phyloP scores from a whole-genome alignment of 176 grass and related monocot species.

The Echinochloa phyllopogon region DNA sequence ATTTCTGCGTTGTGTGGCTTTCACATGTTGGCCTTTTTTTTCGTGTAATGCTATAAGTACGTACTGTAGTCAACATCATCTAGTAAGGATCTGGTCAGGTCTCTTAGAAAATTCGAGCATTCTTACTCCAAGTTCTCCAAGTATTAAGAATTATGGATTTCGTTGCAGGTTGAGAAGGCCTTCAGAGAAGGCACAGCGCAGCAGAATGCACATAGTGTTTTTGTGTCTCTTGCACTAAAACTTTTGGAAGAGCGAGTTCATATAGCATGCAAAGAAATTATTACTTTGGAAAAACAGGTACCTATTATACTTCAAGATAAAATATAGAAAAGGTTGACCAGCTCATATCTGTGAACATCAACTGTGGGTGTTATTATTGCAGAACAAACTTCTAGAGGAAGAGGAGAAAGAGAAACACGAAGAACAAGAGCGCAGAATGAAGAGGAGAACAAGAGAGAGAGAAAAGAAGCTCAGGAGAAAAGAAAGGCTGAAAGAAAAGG shows the following conservation, averaged over 20 bases:
- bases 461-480: constrained; percentile 96
- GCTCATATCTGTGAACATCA: constrained; percentile 29
- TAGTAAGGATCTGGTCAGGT: neutral
- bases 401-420: constrained; percentile 94
- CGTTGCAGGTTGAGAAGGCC: constrained; percentile 86
- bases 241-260: constrained; percentile 80
- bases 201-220: constrained; percentile 86
- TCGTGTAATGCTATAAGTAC: neutral
- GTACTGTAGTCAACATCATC: constrained; percentile 6
- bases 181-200: constrained; percentile 89
- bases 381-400: constrained; percentile 97
- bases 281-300: constrained; percentile 98
- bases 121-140: neutral
- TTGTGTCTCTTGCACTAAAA: constrained; percentile 76
- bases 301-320: constrained; percentile 39
- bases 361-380: constrained; percentile 26
- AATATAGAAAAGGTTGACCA: neutral
- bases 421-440: constrained; percentile 90
- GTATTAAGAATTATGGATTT: constrained; percentile 27
- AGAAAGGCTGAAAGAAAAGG: constrained; percentile 94
- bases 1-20: neutral
- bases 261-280: constrained; percentile 96
- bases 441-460: constrained; percentile 83
- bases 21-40: constrained; percentile 6
- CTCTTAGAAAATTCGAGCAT: constrained; percentile 26